Conservation (phyloP, 768 basidiomycete genomes). For the Boletus vermiculosoides region DNA sequence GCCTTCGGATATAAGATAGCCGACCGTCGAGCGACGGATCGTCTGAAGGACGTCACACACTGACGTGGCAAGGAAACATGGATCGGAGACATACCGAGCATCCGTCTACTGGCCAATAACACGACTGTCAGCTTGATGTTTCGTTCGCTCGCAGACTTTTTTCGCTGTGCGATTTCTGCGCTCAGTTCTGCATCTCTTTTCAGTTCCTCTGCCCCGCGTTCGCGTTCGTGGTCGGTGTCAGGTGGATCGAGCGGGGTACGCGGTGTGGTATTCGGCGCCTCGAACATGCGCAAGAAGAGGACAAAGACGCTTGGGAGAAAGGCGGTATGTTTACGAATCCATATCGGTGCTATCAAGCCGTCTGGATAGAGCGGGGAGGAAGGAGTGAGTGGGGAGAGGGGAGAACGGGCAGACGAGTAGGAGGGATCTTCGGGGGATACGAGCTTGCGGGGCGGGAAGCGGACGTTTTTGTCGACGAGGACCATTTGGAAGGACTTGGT, state of each 20-base stretch:
- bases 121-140: conserved; percentile 95
- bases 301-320: conserved; percentile 93
- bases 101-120: conserved; percentile 80
- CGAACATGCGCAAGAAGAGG: conserved; percentile 82
- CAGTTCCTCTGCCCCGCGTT: conserved; percentile 67
- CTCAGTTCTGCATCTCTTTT: conserved; percentile 74
- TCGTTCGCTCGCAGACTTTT: conserved; percentile 77
- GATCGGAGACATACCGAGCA: conserved; percentile 63
- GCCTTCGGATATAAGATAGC: conserved; percentile 81
- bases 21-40: conserved; percentile 81
- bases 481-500: conserved; percentile 76
- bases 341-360: conserved; percentile 95
- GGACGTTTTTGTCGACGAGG: conserved; percentile 78
- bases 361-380: conserved; percentile 92
- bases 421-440: conserved; percentile 55
- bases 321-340: conserved; percentile 94
- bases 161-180: conserved; percentile 73
- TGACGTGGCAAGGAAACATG: neutral
- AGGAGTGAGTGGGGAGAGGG: conserved; percentile 87
- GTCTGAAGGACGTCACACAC: conserved; percentile 45
- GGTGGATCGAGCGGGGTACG: conserved; percentile 55
- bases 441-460: conserved; percentile 86
- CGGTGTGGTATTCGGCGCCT: conserved; percentile 47
- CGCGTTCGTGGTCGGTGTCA: conserved; percentile 53
- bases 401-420: conserved; percentile 70